Conservation (phyloP, 352 stramenopile genomes). For the Bremia lactucae region DNA sequence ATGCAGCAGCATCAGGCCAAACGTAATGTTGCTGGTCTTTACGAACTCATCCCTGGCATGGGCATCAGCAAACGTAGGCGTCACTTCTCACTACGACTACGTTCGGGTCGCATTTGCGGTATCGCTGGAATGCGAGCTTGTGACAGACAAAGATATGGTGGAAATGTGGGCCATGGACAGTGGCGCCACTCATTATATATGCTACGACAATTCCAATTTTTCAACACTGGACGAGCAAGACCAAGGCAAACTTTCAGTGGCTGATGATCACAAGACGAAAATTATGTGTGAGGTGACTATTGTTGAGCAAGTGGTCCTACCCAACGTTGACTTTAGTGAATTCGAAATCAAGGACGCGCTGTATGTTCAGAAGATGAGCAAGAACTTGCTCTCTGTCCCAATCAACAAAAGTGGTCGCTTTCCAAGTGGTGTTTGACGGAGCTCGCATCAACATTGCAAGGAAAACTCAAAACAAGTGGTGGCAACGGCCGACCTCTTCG, state of each 20-base stretch:
- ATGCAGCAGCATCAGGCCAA: too few relatives aligned
- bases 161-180: not conserved
- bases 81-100: not conserved
- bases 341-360: not conserved
- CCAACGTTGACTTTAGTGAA: not conserved
- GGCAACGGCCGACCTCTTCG: not conserved
- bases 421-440: not conserved
- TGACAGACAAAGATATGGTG: not conserved
- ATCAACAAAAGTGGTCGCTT: not conserved
- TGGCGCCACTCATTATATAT: not conserved
- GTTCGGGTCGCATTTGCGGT: not conserved
- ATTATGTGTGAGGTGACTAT: not conserved
- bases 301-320: not conserved
- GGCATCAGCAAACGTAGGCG: too few relatives aligned
- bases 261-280: not conserved
- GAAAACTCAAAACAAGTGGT: not conserved
- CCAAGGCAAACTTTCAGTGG: not conserved
- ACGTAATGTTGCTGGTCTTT: too few relatives aligned
- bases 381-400: not conserved
- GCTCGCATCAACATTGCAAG: not conserved
- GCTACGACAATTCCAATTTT: not conserved
- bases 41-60: too few relatives aligned
- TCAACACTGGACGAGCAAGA: not conserved
- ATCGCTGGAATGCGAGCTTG: not conserved
- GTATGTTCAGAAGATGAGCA: not conserved